These are phyloP conservation scores for Exophiala phaeomuriformis DNA, from an alignment of 2,329 filamentous ascomycete species.

Conservation along the genomic window DNA sequence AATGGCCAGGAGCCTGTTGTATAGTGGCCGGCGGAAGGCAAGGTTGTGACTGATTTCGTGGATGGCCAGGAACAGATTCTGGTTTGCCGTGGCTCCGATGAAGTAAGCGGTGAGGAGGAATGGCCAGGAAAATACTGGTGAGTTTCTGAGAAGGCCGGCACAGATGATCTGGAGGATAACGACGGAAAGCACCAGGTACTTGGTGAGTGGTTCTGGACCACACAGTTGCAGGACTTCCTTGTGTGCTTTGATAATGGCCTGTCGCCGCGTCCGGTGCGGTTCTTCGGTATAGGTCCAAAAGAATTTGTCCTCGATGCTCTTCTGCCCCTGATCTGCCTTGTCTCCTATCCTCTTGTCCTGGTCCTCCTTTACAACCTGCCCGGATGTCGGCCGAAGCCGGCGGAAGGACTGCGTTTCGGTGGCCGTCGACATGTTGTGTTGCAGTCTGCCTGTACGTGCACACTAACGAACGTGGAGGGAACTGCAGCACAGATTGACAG, in stretches of 20 bases:
- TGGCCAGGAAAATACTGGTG: constrained; percentile 70
- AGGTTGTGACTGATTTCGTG: constrained; percentile 99
- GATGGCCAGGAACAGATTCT: constrained; percentile 97
- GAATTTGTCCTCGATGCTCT: constrained; percentile 54
- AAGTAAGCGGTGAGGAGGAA: constrained; percentile 86
- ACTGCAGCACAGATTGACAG: neutral
- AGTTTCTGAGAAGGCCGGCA: constrained; percentile 69
- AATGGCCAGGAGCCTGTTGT: constrained; percentile 81
- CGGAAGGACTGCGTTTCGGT: constrained; percentile 17
- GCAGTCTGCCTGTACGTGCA: neutral
- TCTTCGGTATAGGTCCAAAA: constrained; percentile 99
- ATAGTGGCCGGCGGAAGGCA: constrained; percentile 71
- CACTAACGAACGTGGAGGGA: neutral
- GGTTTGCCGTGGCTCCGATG: constrained; percentile 89
- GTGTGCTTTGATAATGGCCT: constrained; percentile 96
- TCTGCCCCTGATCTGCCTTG: constrained; percentile 1
- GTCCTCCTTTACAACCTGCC: neutral
- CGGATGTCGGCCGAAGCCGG: constrained; percentile 2
- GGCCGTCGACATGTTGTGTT: constrained; percentile 14
- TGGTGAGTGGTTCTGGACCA: constrained; percentile 89
- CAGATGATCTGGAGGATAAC: constrained; percentile 72
- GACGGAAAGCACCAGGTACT: constrained; percentile 80
- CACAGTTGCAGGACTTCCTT: constrained; percentile 97
- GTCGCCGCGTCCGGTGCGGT: constrained; percentile 80
- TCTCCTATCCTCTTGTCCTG: constrained; percentile 2